Conservation (phyloP, 768 basidiomycete genomes). For the Leucocoprinus sp. region DNA sequence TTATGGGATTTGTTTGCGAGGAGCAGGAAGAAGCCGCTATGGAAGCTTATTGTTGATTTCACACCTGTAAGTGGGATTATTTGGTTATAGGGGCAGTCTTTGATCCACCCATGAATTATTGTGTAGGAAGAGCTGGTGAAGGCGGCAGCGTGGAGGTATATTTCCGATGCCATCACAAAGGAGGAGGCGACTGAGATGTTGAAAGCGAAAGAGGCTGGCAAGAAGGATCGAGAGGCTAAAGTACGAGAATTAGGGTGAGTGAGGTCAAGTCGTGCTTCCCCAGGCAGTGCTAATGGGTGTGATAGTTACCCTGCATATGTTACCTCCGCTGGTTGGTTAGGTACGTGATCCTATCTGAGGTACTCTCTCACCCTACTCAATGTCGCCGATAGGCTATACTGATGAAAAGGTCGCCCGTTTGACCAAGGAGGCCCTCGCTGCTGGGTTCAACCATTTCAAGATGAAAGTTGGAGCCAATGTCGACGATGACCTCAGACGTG, state of each 20-base stretch:
- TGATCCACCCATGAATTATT: neutral
- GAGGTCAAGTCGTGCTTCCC: neutral
- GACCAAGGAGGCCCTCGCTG: conserved; percentile 75
- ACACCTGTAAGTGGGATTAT: conserved; percentile 42
- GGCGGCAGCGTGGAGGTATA: conserved; percentile 78
- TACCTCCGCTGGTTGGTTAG: conserved; percentile 90
- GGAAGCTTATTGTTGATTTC: conserved; percentile 92
- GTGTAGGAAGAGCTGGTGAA: conserved; percentile 68
- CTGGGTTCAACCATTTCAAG: conserved; percentile 98
- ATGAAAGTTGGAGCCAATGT: conserved; percentile 93
- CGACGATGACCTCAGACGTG: conserved; percentile 78
- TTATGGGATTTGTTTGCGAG: conserved; percentile 92
- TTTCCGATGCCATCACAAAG: conserved; percentile 86
- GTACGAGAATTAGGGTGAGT: conserved; percentile 62
- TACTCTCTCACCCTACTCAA: neutral
- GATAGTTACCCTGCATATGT: conserved; percentile 87
- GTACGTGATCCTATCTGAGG: conserved; percentile 22
- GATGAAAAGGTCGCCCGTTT: conserved; percentile 88
- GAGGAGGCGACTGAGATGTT: conserved; percentile 85
- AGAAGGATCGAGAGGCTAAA: conserved; percentile 68
- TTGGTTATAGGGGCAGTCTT: neutral
- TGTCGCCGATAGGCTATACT: conserved; percentile 56
- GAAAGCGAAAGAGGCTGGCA: conserved; percentile 65
- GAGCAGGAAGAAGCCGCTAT: conserved; percentile 74
- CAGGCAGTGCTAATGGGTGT: neutral